phyloP scores from a whole-genome alignment of 306 rosid species.

The Morella rubra region DNA sequence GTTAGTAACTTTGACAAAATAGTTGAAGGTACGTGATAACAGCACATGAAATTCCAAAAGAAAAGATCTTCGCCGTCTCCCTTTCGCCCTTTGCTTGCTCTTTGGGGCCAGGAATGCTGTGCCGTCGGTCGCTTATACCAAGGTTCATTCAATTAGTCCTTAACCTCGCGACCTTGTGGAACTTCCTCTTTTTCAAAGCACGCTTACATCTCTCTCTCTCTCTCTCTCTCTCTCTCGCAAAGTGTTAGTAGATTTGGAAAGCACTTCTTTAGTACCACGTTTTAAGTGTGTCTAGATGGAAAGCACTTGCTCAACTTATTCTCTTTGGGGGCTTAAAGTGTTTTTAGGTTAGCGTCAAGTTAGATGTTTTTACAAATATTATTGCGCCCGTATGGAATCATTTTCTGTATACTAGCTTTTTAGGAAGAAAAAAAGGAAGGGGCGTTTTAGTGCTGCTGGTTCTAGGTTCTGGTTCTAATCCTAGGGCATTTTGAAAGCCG shows the following conservation, averaged over 20 bases:
- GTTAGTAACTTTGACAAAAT: neutral
- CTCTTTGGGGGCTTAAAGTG: neutral
- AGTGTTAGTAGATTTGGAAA: conserved; percentile 36
- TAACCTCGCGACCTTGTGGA: conserved; percentile 11
- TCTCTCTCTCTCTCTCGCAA: neutral
- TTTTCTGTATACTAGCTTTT: neutral
- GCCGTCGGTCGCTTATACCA: conserved; percentile 47
- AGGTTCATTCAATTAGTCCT: conserved; percentile 33
- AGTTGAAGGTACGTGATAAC: neutral
- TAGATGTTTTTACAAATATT: neutral
- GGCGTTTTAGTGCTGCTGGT: neutral
- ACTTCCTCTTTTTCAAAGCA: conserved; percentile 39
- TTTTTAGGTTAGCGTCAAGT: neutral
- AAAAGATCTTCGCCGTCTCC: conserved; percentile 15
- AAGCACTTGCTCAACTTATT: conserved; percentile 11
- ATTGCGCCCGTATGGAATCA: neutral
- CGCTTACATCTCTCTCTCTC: neutral
- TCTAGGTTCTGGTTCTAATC: no score
- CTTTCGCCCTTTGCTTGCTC: conserved; percentile 33
- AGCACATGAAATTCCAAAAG: conserved; percentile 54
- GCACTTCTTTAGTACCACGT: conserved; percentile 30
- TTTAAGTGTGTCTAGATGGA: conserved; percentile 23
- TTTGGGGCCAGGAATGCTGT: conserved; percentile 40
- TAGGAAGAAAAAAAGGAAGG: neutral
- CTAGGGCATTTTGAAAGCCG: no score